Percentiles rank a stretch among this genome's conserved stretches.
Conservation (phyloP, 192 early-diverging fungal genomes). For the Rhizophlyctis rosea region DNA sequence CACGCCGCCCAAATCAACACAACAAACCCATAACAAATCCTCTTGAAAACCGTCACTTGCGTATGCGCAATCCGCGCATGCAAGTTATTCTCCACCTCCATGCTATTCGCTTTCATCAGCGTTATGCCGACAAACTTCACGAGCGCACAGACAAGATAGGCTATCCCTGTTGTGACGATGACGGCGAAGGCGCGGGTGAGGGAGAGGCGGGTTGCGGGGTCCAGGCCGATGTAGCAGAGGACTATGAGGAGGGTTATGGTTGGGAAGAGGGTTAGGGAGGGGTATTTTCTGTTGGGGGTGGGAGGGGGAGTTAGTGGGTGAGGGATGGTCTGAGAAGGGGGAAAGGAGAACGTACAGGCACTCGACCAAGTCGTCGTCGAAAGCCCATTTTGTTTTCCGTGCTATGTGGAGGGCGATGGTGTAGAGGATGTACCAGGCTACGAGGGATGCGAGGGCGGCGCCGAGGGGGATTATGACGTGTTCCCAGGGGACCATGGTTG, state of each 20-base stretch:
- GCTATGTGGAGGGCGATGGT: conserved; percentile 14
- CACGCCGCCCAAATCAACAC: conserved; percentile 17
- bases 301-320: not conserved
- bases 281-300: conserved; percentile 11
- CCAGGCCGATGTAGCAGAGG: conserved; percentile 2
- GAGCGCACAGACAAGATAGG: conserved; percentile 13
- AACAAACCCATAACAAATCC: conserved; percentile 24
- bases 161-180: conserved; percentile 15
- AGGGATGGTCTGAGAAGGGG: not conserved
- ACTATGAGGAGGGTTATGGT: conserved; percentile 23
- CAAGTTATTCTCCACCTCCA: conserved; percentile 27
- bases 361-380: conserved; percentile 25
- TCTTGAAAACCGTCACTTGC: conserved; percentile 25
- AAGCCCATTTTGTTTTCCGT: conserved; percentile 22
- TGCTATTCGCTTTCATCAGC: conserved; percentile 11
- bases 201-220: not conserved
- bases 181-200: conserved; percentile 17
- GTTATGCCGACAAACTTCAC: conserved; percentile 12
- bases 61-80: conserved; percentile 28
- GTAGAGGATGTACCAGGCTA: conserved; percentile 21
- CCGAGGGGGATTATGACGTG: conserved; percentile 16
- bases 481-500: too few relatives aligned
- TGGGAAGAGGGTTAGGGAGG: conserved; percentile 17
- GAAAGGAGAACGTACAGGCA: not conserved
- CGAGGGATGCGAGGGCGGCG: conserved; percentile 15